These are phyloP conservation scores for Anthostomella pinea DNA, from an alignment of 2,329 filamentous ascomycete species.

Conservation along the genomic window DNA sequence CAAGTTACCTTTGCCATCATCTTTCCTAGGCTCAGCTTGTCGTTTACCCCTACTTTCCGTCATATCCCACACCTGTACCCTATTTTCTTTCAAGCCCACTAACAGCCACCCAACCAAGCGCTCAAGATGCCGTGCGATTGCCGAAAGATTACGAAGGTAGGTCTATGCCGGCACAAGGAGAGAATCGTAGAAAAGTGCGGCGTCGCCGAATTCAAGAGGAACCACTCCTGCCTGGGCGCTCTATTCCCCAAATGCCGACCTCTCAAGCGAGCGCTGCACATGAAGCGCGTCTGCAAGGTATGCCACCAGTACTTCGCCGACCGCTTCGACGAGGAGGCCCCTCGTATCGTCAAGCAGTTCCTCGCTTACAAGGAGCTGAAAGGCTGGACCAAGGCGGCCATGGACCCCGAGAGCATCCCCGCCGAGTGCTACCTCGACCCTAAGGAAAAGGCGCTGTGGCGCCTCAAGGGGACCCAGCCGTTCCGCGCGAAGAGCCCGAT, in stretches of 20 bases:
- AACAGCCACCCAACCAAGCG: too few relatives aligned
- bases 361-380: slow-evolving; percentile 23
- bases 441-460: too few relatives aligned
- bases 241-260: slow-evolving; percentile 16
- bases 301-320: slow-evolving; percentile 18
- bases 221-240: slow-evolving; percentile 9
- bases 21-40: slow-evolving; percentile 6
- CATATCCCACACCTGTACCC: too few relatives aligned
- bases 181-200: slow-evolving; percentile 16
- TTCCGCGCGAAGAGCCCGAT: slow-evolving; percentile 4
- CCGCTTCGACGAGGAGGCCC: slow-evolving; percentile 13
- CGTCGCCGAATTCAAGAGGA: slow-evolving; percentile 13
- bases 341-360: slow-evolving; percentile 18
- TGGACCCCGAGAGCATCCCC: slow-evolving; percentile 21
- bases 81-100: too few relatives aligned
- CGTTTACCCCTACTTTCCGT: too few relatives aligned
- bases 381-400: slow-evolving; percentile 11
- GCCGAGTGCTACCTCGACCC: slow-evolving; percentile 13
- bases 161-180: slow-evolving; percentile 25
- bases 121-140: slow-evolving; percentile 22
- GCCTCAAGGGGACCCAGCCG: not conserved
- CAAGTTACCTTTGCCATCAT: slow-evolving; percentile 2
- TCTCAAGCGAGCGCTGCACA: not conserved
- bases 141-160: slow-evolving; percentile 14
- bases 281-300: slow-evolving; percentile 14